Conservation (phyloP, 345 rosid species). For the Melaleuca quinquenervia region DNA sequence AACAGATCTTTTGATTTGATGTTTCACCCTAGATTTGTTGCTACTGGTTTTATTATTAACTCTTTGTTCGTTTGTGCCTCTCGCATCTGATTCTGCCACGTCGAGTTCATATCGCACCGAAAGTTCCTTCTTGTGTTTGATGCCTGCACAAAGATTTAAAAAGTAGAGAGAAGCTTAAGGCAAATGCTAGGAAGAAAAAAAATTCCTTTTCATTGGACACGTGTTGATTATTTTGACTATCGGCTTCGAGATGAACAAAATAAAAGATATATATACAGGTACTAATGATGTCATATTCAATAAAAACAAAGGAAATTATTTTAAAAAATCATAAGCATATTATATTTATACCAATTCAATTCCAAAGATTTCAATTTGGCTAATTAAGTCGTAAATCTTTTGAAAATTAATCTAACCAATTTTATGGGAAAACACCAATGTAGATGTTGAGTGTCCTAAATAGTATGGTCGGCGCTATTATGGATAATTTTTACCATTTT, state of each 20-base stretch:
- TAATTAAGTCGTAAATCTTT: too few relatives aligned
- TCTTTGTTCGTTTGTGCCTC: not conserved
- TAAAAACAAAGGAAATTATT: not conserved
- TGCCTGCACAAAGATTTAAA: not conserved
- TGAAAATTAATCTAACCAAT: too few relatives aligned
- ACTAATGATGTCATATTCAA: not conserved
- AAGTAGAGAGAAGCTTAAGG: not conserved
- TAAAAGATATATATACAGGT: not conserved
- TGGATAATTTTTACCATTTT: too few relatives aligned
- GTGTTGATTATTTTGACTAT: not conserved
- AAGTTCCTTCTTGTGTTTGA: not conserved
- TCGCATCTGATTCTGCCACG: not conserved
- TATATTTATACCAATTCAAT: too few relatives aligned
- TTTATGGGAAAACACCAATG: too few relatives aligned
- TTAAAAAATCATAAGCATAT: too few relatives aligned
- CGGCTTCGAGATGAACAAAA: not conserved
- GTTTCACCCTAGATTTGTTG: not conserved
- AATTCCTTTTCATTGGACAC: not conserved
- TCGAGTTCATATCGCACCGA: not conserved
- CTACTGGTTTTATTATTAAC: not conserved
- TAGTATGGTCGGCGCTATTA: too few relatives aligned
- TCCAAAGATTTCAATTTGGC: too few relatives aligned
- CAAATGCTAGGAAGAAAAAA: not conserved
- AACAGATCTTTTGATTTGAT: not conserved
- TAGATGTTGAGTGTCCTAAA: too few relatives aligned